Conservation (phyloP, 1,284 basidiomycete species). For the Grifola frondosa region DNA sequence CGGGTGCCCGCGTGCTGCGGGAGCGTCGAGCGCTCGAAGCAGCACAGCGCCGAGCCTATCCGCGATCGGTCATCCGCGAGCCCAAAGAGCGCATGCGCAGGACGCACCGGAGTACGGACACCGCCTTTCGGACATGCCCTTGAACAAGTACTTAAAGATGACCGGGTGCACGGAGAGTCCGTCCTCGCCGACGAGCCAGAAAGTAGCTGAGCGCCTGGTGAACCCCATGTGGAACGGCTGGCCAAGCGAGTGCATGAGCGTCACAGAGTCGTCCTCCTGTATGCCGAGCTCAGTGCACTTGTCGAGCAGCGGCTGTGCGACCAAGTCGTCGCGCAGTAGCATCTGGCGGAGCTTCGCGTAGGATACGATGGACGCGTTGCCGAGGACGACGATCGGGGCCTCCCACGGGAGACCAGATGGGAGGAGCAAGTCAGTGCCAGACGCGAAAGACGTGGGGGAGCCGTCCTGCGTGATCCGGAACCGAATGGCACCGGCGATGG, state of each 20-base stretch:
- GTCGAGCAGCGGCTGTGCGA: no score
- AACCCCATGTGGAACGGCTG: constrained; percentile 4
- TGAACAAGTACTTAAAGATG: no score
- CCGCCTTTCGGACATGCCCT: no score
- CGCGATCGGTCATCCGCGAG: no score
- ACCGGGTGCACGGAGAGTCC: no score
- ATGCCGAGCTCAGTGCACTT: background rate
- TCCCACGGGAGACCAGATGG: background rate
- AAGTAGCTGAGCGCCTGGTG: no score
- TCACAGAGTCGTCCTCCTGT: constrained; percentile 1
- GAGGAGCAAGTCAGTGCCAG: background rate
- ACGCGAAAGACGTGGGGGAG: background rate
- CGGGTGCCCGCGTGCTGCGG: background rate
- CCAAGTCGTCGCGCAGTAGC: constrained; percentile 1
- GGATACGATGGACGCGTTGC: no score
- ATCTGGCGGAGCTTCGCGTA: background rate
- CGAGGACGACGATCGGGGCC: constrained; percentile 2
- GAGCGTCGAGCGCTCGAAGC: constrained; percentile 1
- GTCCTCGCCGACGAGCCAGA: background rate
- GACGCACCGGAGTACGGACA: no score
- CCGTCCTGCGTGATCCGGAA: background rate
- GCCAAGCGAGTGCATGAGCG: constrained; percentile 5
- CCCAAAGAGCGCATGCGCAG: no score
- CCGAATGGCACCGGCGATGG: background rate
- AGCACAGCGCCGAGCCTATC: constrained; percentile 1